Evolutionary conservation across 257 asterid genomes (phyloP).

Genomic region (Solanum neorickii): DNA sequence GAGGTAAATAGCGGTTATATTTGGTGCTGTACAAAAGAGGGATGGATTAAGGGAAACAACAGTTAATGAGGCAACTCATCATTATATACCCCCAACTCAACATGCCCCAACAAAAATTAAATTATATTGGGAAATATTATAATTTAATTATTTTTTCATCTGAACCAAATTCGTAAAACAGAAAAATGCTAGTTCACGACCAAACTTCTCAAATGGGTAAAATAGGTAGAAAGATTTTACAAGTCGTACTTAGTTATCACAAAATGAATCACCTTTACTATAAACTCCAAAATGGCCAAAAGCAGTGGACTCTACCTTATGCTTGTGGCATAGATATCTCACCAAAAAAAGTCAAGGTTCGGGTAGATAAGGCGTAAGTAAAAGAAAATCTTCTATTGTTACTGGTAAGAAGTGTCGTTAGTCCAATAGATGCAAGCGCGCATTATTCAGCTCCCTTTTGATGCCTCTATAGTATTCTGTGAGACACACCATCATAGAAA

Average conservation of each 20-base stretch:
- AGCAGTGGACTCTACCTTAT: neutral
- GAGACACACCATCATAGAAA: neutral
- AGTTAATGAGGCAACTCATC: neutral
- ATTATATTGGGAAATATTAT: neutral
- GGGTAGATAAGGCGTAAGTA: neutral
- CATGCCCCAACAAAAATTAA: neutral
- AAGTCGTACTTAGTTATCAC: neutral
- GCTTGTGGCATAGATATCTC: neutral
- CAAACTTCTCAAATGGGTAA: neutral
- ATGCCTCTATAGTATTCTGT: constrained; percentile 28
- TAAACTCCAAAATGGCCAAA: neutral
- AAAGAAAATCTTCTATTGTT: constrained; percentile 6
- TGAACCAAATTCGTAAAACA: neutral
- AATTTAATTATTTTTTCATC: neutral
- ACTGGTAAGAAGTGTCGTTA: constrained; percentile 13
- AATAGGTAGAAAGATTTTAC: neutral
- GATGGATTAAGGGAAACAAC: neutral
- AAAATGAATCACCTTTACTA: neutral
- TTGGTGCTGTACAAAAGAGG: neutral
- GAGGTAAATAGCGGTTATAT: neutral
- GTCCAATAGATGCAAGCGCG: neutral
- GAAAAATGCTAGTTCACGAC: neutral
- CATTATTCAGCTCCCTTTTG: constrained; percentile 23
- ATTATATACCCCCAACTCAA: neutral
- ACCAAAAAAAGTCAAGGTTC: neutral